Base-by-base conservation (phyloP, 2,329 filamentous ascomycete species). In the Hymenoscyphus repandus region DNA sequence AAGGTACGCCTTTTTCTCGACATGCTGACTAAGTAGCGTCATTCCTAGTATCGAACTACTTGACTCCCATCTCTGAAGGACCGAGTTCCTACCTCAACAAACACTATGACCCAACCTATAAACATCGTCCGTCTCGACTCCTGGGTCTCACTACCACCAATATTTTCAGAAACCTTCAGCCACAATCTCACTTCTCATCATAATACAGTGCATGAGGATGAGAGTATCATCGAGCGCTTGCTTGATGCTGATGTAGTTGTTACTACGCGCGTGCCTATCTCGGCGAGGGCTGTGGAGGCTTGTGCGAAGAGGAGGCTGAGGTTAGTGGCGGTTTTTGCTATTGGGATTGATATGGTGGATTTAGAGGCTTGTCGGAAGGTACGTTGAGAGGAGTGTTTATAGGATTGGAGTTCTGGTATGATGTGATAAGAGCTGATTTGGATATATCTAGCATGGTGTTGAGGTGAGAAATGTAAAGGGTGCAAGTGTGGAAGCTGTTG, bases 321-420 rank as follows among this genome's bases (percentile, higher is more conserved):
- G 11, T 60, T 70, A 52, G 50, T 72, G 20, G 64, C 62, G 31
- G 61, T 69, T 2, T 59, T 69, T 15, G 70, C 69, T 1, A 67
- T 67, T 12, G 70, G 70, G 9, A 67, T 61, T 13, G 70, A 72
- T 53, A 52, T 54, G n/a, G 58, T 72, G 1, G 69, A 72, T 57
- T 53, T 70, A 0, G 63, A 49, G 0, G 65, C 67, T 2, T 71
- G 69, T 52, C 55, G 52, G 13, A 55, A 57, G 17, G 54, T 63
- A 27, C 22, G 22, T 27, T 7, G n/a, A n/a, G n/a, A n/a, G n/a
- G n/a, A n/a, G n/a, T n/a, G n/a, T n/a, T n/a, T n/a, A n/a, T n/a
- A n/a, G n/a, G n/a, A n/a, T n/a, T n/a, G n/a, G n/a, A n/a, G n/a
- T n/a, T n/a, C n/a, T n/a, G n/a, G n/a, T n/a, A n/a, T n/a, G n/a